These are phyloP conservation scores for Ganoderma resinaceum DNA, from an alignment of 1,284 basidiomycete species.

Conservation along the genomic window DNA sequence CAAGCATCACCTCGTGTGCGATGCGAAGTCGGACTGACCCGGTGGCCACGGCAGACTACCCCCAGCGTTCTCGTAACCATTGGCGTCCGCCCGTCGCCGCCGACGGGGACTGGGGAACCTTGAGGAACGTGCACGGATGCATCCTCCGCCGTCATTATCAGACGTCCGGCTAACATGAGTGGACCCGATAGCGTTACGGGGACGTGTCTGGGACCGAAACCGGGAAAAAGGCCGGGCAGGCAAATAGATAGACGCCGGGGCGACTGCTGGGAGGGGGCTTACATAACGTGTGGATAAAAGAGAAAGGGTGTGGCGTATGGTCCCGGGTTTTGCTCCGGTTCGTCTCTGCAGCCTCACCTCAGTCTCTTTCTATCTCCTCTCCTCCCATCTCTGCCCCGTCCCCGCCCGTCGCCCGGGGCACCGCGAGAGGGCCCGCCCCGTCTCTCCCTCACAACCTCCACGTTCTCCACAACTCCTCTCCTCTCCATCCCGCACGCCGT, in stretches of 20 bases:
- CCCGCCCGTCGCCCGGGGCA: conserved; percentile 32
- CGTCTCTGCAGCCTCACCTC: conserved; percentile 25
- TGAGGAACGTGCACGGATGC: neutral
- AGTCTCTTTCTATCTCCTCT: conserved; percentile 27
- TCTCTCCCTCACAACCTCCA: conserved; percentile 34
- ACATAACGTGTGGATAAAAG: conserved; percentile 34
- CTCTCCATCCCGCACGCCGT: conserved; percentile 36
- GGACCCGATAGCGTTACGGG: neutral
- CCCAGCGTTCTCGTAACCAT: conserved; percentile 21
- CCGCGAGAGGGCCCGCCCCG: conserved; percentile 42
- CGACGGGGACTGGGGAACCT: neutral
- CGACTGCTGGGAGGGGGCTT: conserved; percentile 13
- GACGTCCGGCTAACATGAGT: neutral
- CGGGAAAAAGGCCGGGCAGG: conserved; percentile 4
- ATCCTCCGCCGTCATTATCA: neutral
- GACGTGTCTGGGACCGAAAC: conserved; percentile 9
- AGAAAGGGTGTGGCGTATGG: conserved; percentile 30
- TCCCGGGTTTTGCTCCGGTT: conserved; percentile 35
- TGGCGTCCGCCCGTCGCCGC: conserved; percentile 11
- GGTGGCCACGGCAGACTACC: conserved; percentile 27
- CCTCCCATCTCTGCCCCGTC: conserved; percentile 16
- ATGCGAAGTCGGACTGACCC: conserved; percentile 26
- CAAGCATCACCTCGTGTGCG: conserved; percentile 38
- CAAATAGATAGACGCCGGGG: conserved; percentile 25
- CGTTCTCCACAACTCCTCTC: conserved; percentile 24